These are phyloP conservation scores for Aspergillus haitiensis DNA, from an alignment of 495 filamentous ascomycete genomes.

Conservation along the genomic window DNA sequence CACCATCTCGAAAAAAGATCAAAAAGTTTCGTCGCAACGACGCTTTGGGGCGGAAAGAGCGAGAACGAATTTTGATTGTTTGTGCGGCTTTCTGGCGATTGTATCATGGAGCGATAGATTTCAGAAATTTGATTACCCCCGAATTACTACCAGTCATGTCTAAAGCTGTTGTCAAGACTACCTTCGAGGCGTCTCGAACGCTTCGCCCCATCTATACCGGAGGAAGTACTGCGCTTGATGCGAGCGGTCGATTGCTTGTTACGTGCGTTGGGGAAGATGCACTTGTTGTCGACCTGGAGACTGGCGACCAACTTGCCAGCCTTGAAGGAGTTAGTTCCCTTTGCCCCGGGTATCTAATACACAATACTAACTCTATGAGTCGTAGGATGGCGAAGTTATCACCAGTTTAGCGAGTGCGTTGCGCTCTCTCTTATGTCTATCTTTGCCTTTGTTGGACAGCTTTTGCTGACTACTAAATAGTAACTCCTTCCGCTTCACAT, in stretches of 20 bases:
- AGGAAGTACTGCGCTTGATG: constrained; percentile 80
- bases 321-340: constrained; percentile 76
- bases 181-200: constrained; percentile 76
- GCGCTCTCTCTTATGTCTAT: constrained; percentile 5
- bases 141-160: constrained; percentile 41
- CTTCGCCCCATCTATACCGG: constrained; percentile 95
- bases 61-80: constrained; percentile 1
- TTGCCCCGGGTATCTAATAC: neutral
- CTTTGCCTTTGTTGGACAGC: neutral
- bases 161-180: constrained; percentile 65
- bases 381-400: constrained; percentile 86
- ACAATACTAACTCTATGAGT: constrained; percentile 24
- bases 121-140: neutral
- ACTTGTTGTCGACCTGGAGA: constrained; percentile 79
- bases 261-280: constrained; percentile 88
- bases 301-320: constrained; percentile 76
- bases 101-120: constrained; percentile 29
- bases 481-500: constrained; percentile 85
- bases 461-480: constrained; percentile 41
- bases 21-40: constrained; percentile 29
- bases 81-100: constrained; percentile 9
- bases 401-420: constrained; percentile 77
- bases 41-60: constrained; percentile 7
- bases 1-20: constrained; percentile 38
- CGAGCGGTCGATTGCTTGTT: constrained; percentile 77